A percentile compares a stretch with the other conserved stretches of the same genome.
Evolutionary conservation across 768 basidiomycete genomes (phyloP).

Genomic region (Boletellus ananiceps): DNA sequence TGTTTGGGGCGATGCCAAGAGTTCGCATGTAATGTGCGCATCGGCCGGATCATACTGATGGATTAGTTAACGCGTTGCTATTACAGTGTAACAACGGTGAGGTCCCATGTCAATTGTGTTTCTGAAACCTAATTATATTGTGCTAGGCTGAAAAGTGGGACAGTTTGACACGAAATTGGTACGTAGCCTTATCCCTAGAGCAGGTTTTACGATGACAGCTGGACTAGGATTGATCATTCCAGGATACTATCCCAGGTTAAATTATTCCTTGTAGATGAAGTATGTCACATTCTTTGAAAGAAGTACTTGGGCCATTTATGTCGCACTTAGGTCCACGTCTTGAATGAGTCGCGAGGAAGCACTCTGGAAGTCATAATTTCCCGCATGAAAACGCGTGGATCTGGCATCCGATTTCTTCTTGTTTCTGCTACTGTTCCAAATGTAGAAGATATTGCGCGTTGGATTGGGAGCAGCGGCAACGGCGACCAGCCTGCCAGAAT

Average conservation of each 20-base stretch:
- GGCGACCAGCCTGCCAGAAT: constrained; percentile 48
- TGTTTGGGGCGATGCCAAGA: constrained; percentile 69
- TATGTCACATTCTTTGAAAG: constrained; percentile 25
- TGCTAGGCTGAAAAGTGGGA: constrained; percentile 94
- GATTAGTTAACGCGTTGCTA: constrained; percentile 1
- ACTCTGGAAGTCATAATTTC: constrained; percentile 93
- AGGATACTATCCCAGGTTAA: constrained; percentile 64
- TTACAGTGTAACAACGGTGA: constrained; percentile 72
- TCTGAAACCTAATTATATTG: neutral
- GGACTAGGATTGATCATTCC: constrained; percentile 54
- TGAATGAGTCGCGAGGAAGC: constrained; percentile 87
- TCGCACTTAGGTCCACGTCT: constrained; percentile 71
- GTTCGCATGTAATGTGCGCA: constrained; percentile 73
- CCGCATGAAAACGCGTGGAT: constrained; percentile 79
- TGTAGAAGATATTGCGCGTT: constrained; percentile 80
- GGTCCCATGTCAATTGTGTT: constrained; percentile 4
- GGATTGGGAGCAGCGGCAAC: constrained; percentile 58
- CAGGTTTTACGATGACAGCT: constrained; percentile 5
- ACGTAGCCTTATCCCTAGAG: constrained; percentile 31
- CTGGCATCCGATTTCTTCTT: constrained; percentile 73
- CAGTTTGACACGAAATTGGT: constrained; percentile 87
- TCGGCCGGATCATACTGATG: neutral
- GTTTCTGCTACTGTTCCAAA: constrained; percentile 96
- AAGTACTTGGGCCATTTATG: neutral
- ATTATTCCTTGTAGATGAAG: constrained; percentile 91